phyloP scores from a whole-genome alignment of 352 stramenopile species.

The Pythium utonaiense region DNA sequence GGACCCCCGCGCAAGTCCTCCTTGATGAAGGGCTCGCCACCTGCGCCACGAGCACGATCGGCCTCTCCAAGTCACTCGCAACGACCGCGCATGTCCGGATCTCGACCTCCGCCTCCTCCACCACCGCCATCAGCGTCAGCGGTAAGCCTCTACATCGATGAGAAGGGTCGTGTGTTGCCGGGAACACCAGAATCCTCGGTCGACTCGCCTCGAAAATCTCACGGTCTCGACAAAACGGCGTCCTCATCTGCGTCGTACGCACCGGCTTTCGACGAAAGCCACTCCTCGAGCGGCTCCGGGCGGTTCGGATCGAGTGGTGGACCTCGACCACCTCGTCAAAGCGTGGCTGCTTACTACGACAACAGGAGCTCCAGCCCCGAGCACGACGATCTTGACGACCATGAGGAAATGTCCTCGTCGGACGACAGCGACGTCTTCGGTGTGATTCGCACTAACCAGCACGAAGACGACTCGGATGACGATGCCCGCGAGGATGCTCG shows the following conservation, averaged over 20 bases:
- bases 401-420: constrained; percentile 11
- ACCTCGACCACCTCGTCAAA: constrained; percentile 7
- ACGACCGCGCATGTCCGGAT: not conserved
- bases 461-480: not conserved
- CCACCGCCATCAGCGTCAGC: constrained; percentile 7
- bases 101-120: constrained; percentile 8
- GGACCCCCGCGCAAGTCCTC: constrained; percentile 12
- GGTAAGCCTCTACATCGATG: constrained; percentile 21
- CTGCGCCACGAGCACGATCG: constrained; percentile 6
- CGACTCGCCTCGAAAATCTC: not conserved
- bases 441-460: not conserved
- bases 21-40: constrained; percentile 4
- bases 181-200: constrained; percentile 10
- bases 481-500: not conserved
- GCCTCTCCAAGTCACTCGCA: constrained; percentile 10
- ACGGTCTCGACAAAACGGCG: constrained; percentile 23
- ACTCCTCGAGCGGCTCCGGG: constrained; percentile 6
- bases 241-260: constrained; percentile 21
- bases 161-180: constrained; percentile 16
- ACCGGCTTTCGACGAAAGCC: constrained; percentile 10
- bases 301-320: constrained; percentile 9
- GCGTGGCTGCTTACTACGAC: constrained; percentile 9
- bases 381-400: constrained; percentile 2
- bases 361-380: not conserved
- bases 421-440: constrained; percentile 17